Base-by-base conservation (phyloP, 2,329 filamentous ascomycete species). In the Capronia coronata region DNA sequence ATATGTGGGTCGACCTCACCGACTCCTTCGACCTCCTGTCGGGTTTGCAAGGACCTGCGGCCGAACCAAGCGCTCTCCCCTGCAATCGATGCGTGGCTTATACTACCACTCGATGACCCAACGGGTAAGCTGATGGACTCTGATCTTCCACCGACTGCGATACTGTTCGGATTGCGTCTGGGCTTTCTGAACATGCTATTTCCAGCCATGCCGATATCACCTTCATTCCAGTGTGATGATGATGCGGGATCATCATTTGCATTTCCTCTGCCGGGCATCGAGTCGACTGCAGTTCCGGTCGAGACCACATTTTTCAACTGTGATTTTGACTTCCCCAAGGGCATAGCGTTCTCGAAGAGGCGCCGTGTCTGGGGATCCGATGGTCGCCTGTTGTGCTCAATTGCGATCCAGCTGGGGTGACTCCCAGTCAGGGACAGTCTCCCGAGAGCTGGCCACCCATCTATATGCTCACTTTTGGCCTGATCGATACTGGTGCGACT, bases 61-160 rank as follows among this genome's bases (percentile, higher is more conserved):
- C 50, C 37, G 30, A 56, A 53, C 47, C 54, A 53, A 7, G 40
- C 44, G 27, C 38, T 32, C 23, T 53, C 54, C 35, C 43, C 50
- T 18, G 47, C 41, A n/a, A 43, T 37, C n/a, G 50, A 48, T 2
- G 43, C 13, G 14, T 45, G 45, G 13, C 34, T 27, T 11, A 49
- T 43, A 40, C 41, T 51, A 14, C 32, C 40, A 35, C 29, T 30
- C 2, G 52, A 45, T 18, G 43, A 51, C 13, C 43, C 18, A 14
- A 53, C 39, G 37, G 50, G 54, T 9, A 56, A 21, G 25, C 48
- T 53, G 22, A 56, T 44, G 9, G 54, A 53, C 14, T 51, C 54
- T 27, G 56, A 55, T 43, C 56, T 55, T 19, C 58, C 58, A 23
- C 49, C 58, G n/a, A 60, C 44, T 21, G 58, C 58, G 10, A 60